Conservation (phyloP, 192 early-diverging fungal genomes). For the Pilobolus umbonatus region DNA sequence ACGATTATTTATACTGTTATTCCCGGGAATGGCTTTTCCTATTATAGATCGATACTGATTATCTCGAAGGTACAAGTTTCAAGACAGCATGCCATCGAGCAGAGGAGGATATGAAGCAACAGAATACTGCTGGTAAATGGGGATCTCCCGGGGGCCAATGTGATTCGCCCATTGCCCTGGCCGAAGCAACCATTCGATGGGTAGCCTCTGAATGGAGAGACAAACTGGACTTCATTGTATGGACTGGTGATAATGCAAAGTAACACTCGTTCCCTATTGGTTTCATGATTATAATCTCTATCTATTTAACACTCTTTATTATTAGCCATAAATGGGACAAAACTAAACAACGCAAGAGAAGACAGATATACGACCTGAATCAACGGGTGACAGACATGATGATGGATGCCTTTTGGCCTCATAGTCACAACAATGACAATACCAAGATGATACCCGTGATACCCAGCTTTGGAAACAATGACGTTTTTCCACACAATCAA, state of each 20-base stretch:
- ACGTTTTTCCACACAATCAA: constrained; percentile 59
- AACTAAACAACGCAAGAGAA: constrained; percentile 44
- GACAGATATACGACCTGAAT: constrained; percentile 51
- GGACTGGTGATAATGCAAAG: constrained; percentile 69
- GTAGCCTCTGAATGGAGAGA: constrained; percentile 34
- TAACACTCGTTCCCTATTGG: constrained; percentile 18
- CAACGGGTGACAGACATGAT: constrained; percentile 35
- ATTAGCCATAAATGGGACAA: constrained; percentile 60
- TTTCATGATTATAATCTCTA: neutral
- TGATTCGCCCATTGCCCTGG: constrained; percentile 53
- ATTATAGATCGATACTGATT: constrained; percentile 31
- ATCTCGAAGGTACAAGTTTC: constrained; percentile 44
- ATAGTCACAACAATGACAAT: neutral
- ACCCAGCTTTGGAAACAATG: constrained; percentile 65
- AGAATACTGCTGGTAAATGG: constrained; percentile 37
- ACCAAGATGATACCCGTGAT: constrained; percentile 35
- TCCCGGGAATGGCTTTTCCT: too few species aligned
- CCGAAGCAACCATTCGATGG: constrained; percentile 53
- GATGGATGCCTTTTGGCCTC: constrained; percentile 36
- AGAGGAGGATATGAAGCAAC: constrained; percentile 18
- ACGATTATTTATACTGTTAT: too few species aligned
- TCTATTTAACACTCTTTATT: neutral
- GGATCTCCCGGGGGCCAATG: constrained; percentile 55
- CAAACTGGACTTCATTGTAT: constrained; percentile 63
- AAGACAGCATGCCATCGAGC: constrained; percentile 53